Evolutionary conservation across 345 rosid genomes (phyloP), one percentile per base, ranked within the genome.

Genomic region (Citrus maxima): DNA sequence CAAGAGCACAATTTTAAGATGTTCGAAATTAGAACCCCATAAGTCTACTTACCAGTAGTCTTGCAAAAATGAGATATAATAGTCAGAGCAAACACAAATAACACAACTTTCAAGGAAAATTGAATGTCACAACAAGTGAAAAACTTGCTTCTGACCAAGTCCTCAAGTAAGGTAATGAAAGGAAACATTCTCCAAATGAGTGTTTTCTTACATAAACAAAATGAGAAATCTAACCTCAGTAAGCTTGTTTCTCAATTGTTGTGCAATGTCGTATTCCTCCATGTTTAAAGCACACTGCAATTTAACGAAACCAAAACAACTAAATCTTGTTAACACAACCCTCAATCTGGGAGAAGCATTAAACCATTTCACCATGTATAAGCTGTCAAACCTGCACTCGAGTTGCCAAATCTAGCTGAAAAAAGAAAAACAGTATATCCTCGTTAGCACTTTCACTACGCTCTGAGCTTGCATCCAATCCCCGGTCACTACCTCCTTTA

Each of bases 361-460:
- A 9, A 76, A 73, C 49, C 2, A 73, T 24, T 70, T 42, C 27
- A 74, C 37, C 61, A 2, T 35, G 46, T 21, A 38, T 19, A 46
- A 66, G n/a, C 58, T 27, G 10, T 64, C 65, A 77, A 28, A 95
- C 99, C 99, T 95, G 97, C 2, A 95, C 96, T 83, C 94, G 96
- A 79, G 96, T 92, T 19, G 90, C 91, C 83, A 95, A 87, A 78
- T 93, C 97, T 7, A 95, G 82, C 89, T 92, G 96, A 76, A 93
- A 95, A 87, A 92, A 91, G 88, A 95, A 95, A 78, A 95, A 88
- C 81, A 93, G 80, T 54, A 93, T 90, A 82, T 95, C 99, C 84
- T 95, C 98, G 78, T 95, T 93, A 5, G 97, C 94, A 78, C 87
- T 87, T 86, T 95, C 99, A 63, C 99, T 93, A 21, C 89, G 87